Evolutionary conservation across 1,284 basidiomycete genomes (phyloP), one percentile per base, ranked within the genome.

Genomic region (Ustilago bromivora): DNA sequence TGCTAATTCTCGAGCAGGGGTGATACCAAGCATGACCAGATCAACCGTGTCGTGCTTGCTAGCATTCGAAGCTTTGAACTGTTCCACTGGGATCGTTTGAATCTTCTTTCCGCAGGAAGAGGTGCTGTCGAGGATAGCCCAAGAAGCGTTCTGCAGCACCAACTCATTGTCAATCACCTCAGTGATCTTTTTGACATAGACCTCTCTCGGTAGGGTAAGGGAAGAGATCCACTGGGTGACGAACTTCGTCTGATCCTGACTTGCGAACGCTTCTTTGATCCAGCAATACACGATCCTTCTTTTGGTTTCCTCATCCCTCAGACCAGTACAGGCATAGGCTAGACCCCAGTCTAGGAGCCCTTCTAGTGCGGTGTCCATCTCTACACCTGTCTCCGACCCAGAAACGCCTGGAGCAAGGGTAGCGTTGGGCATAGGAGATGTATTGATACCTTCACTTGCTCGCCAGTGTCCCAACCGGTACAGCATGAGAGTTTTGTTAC

Each of bases 321-420:
- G 17, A 3, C 73, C 73, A 3, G 68, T 76, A n/a, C 68, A 76
- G 1, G 68, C 73, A 36, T 76, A 76, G 12, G 66, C 67, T 8
- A 66, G 43, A 53, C 68, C 73, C 68, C 68, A 71, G 43, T 76
- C 73, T 0, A 67, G 35, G 11, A 63, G 31, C 1, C 73, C 73
- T 15, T 71, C 60, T 7, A 70, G 57, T 13, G 65, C 57, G 4
- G 68, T 70, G 7, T 64, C 23, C 49, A 76, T 38, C 35, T 63
- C 40, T 6, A 76, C 68, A 13, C 69, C 62, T 0, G 15, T 11
- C 1, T 59, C 28, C 13, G 60, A 46, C 1, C 51, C 61, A 7
- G 49, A 40, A 4, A 69, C 66, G 10, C 61, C 61, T 0, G 28
- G 31, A 17, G 66, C 66, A 7, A 69, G 43, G 5, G 60, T 62